A percentile compares a stretch with the other conserved stretches of the same genome.
These are phyloP conservation scores for Przewalskia tangutica DNA, from an alignment of 257 asterid species.

Conservation along the genomic window DNA sequence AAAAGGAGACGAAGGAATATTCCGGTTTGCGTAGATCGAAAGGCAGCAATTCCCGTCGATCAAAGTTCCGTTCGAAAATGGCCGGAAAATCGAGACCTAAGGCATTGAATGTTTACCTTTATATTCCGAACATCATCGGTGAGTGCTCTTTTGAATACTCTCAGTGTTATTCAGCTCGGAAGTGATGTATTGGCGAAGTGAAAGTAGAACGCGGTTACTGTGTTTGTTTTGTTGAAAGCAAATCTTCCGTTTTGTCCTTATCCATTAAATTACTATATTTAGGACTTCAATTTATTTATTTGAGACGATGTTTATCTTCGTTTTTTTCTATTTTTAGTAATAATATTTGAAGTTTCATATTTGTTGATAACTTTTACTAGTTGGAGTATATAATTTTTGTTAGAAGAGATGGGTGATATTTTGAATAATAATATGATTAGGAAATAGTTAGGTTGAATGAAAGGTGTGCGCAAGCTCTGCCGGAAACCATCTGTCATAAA, in stretches of 20 bases:
- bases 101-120: slow-evolving; percentile 58
- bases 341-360: neutral
- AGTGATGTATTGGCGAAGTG: neutral
- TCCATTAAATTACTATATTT: neutral
- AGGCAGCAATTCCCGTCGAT: neutral
- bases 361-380: neutral
- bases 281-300: neutral
- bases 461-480: too few species aligned
- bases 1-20: neutral
- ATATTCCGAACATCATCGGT: slow-evolving; percentile 92
- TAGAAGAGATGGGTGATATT: neutral
- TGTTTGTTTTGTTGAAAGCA: neutral
- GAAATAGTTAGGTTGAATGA: too few species aligned
- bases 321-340: neutral
- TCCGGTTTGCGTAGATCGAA: neutral
- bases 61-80: slow-evolving; percentile 15
- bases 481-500: too few species aligned
- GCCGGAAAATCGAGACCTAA: slow-evolving; percentile 50
- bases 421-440: neutral
- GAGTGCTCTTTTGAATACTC: neutral
- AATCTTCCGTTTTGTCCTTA: neutral
- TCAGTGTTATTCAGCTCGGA: neutral
- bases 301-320: neutral
- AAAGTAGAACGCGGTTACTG: neutral
- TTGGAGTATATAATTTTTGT: too few species aligned